Base-by-base conservation (phyloP, 306 rosid genomes). In the Phaseolus lunatus region DNA sequence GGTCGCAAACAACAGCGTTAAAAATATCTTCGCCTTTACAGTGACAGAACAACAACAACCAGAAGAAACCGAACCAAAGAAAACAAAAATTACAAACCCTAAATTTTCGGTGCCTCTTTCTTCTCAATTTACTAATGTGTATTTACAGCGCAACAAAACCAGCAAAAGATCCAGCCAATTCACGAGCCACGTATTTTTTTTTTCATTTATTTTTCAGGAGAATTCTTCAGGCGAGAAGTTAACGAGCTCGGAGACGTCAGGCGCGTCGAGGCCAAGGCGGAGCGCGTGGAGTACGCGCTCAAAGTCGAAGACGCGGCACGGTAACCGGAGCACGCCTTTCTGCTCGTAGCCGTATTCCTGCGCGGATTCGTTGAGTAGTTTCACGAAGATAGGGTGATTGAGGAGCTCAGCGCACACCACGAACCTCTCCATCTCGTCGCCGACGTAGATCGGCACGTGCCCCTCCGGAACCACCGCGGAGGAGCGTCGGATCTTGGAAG, bases 301-400 rank as follows among this genome's bases (percentile, higher is more conserved):
- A 45, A 94, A 94, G 54, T 89, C 85, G 43, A 84, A 62, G 19
- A 95, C 97, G 31, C 84, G 89, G 68, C 98, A 95, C 7, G 98
- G 97, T 19, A 95, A 85, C 1, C 96, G 85, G 9, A 95, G 95
- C 5, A 88, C 98, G 2, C 97, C 98, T 67, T 87, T 66, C 82
- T 94, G 98, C 31, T 92, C 90, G 79, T 95, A 95, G 0, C 97
- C 98, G 83, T 95, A 95, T 75, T 95, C 98, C 67, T 90, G 95
- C 0, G 97, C 97, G 43, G 98, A 92, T 43, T 83, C 84, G 84
- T 92, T 87, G 24, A 95, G 85, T 1, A 94, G 98, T 82, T 92
- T 86, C 3, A 92, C 88, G 85, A 95, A 95, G 48, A 90, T 64
- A 5, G 97, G 98, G 39, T 95, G 97, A 82, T 95, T 92, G 5